Percentiles rank a stretch among this genome's conserved stretches.
Conservation (phyloP, 192 early-diverging fungal species). For the Backusella circina region DNA sequence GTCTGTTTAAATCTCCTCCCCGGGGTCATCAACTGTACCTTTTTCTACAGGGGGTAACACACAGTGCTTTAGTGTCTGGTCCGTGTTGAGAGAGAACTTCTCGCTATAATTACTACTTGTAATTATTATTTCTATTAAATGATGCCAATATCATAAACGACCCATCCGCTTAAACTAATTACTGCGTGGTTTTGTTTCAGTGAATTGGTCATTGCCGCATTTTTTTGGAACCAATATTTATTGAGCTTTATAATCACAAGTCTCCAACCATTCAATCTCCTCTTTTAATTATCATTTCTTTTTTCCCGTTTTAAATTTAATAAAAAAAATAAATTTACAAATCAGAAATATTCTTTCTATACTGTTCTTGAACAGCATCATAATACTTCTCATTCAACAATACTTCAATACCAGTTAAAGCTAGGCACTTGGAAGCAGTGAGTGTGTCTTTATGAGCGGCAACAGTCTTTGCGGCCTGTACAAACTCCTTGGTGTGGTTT, state of each 20-base stretch:
- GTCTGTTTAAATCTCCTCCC: not conserved
- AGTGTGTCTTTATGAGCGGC: slow-evolving; percentile 56
- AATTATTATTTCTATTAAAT: not conserved
- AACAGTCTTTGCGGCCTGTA: slow-evolving; percentile 49
- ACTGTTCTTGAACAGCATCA: slow-evolving; percentile 38
- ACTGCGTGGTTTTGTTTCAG: not conserved
- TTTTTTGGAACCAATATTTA: not conserved
- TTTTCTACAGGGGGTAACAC: slow-evolving; percentile 2
- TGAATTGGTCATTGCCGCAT: not conserved
- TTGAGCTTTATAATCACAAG: not conserved
- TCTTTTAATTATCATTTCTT: not conserved
- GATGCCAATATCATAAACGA: not conserved
- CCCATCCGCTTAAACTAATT: not conserved
- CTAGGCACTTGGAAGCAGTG: slow-evolving; percentile 48
- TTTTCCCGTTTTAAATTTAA: not conserved
- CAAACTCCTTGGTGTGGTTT: slow-evolving; percentile 66
- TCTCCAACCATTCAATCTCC: not conserved
- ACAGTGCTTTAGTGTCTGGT: not conserved
- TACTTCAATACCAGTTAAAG: slow-evolving; percentile 46
- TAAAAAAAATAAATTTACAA: not conserved
- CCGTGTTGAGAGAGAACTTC: not conserved
- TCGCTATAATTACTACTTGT: not conserved
- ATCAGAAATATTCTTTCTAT: slow-evolving; percentile 15
- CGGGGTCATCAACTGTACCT: not conserved
- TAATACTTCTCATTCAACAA: slow-evolving; percentile 45